phyloP scores from a whole-genome alignment of 2,329 filamentous ascomycete species.

The Ascosphaera acerosa region DNA sequence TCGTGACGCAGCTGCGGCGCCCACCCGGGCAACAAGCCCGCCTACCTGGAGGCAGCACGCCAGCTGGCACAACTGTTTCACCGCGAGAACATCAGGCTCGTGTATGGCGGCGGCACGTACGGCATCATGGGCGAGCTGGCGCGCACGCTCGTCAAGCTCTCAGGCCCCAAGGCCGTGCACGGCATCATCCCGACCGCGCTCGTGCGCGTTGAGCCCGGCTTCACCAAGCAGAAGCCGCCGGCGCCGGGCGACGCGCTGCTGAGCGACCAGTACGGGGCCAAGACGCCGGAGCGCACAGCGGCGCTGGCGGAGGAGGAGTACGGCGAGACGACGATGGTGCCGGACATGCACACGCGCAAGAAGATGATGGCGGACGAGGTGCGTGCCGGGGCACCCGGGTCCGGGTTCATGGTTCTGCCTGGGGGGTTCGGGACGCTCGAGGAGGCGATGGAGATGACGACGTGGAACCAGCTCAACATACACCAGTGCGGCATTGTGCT shows the following conservation, averaged over 20 bases:
- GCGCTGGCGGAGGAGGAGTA: conserved; percentile 27
- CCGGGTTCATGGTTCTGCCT: conserved; percentile 67
- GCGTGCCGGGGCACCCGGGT: conserved; percentile 52
- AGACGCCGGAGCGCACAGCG: conserved; percentile 28
- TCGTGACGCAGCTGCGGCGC: conserved; percentile 45
- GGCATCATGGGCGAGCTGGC: conserved; percentile 92
- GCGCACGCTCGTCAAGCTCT: conserved; percentile 57
- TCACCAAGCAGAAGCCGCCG: conserved; percentile 30
- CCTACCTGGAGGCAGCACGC: conserved; percentile 54
- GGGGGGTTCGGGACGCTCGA: conserved; percentile 91
- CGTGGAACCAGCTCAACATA: conserved; percentile 90
- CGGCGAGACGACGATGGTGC: conserved; percentile 65
- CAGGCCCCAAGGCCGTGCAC: conserved; percentile 60
- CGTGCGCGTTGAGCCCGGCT: conserved; percentile 39
- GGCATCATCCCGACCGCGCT: conserved; percentile 81
- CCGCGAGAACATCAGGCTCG: conserved; percentile 50
- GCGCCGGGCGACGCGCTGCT: conserved; percentile 2
- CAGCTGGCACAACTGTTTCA: conserved; percentile 50
- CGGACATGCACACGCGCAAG: conserved; percentile 93
- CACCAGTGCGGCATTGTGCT: conserved; percentile 57
- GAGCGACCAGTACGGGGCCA: conserved; percentile 7
- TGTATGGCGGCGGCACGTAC: conserved; percentile 85
- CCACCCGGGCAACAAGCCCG: conserved; percentile 42
- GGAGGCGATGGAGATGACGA: conserved; percentile 83
- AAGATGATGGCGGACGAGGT: conserved; percentile 80